Percentiles rank a stretch among this genome's conserved stretches.
phyloP scores from a whole-genome alignment of 352 stramenopile genomes.

The Phytophthora idaei region DNA sequence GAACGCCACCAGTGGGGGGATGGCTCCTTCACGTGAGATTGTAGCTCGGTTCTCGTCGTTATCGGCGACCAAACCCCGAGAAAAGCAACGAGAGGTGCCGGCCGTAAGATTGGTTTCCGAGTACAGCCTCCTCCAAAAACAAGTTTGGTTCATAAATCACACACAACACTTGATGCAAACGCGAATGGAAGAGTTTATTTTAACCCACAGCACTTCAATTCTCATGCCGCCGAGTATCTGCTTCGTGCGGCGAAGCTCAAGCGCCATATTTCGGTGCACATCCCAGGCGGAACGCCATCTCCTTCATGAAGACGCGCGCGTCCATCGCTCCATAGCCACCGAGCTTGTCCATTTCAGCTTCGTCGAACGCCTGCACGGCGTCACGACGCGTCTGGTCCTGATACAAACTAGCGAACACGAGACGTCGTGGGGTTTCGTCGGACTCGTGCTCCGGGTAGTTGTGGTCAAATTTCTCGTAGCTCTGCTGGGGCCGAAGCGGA shows the following conservation, averaged over 20 bases:
- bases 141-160: no score
- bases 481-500: constrained; percentile 68
- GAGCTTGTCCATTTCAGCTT: constrained; percentile 51
- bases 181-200: no score
- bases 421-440: constrained; percentile 23
- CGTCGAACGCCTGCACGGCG: constrained; percentile 48
- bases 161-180: no score
- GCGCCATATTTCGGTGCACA: constrained; percentile 82
- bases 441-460: constrained; percentile 37
- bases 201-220: no score
- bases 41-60: constrained; percentile 15
- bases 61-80: not conserved
- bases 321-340: constrained; percentile 79
- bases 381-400: constrained; percentile 75
- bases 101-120: no score
- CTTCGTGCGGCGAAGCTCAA: constrained; percentile 15
- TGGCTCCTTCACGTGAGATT: constrained; percentile 26
- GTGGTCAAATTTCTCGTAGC: constrained; percentile 63
- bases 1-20: constrained; percentile 29
- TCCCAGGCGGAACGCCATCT: constrained; percentile 80
- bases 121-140: no score
- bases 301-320: constrained; percentile 72
- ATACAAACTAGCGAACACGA: constrained; percentile 65
- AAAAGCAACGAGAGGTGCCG: no score
- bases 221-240: no score